Base-by-base conservation (phyloP, 73 alveolate species). In the Loxodes magnus region DNA sequence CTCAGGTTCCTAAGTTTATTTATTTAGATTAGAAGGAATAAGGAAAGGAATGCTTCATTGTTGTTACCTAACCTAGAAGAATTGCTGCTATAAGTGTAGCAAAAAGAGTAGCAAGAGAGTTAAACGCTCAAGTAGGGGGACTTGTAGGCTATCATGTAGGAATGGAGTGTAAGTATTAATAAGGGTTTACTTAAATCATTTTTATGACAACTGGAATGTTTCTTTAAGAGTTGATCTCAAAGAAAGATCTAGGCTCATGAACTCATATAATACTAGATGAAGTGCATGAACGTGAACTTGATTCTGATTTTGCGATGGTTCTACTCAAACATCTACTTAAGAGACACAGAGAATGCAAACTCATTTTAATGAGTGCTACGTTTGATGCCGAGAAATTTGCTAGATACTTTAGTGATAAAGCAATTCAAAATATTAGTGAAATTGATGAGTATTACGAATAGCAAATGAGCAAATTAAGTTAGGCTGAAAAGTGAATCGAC, bases 231-330 rank as follows among this genome's bases (percentile, higher is more conserved):
- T 51, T 92, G 42, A 51, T 73, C 4, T 75, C 66, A 34, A 65
- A 46, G 21, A 61, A 67, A 28, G 29, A 56, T 54, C 14, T 25
- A 19, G 43, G 22, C 27, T 23, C 50, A 23, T 82, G 70, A 43
- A 56, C 94, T 22, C 89, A 79, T 60, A 71, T 88, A 33, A 81
- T 88, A 19, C 61, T 88, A 38, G 98, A 88, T 59, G 98, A 88
- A 79, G 96, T 88, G 14, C 98, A 88, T 65, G 98, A 88, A 74
- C 73, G 98, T 62, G 98, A 85, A 57, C 53, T 77, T 20, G 91
- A 84, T 41, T 79, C 83, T 30, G 98, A 88, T 49, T 84, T 88
- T 58, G 66, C 78, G 35, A 48, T 88, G 66, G 90, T 77, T 23
- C 75, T 88, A 16, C 53, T 88, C 34, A 88, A 84, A 81, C 88